Evolutionary conservation across 176 grass and related monocot species (phyloP), one percentile per base, ranked within the genome.

Genomic region (Ensete glaucum): DNA sequence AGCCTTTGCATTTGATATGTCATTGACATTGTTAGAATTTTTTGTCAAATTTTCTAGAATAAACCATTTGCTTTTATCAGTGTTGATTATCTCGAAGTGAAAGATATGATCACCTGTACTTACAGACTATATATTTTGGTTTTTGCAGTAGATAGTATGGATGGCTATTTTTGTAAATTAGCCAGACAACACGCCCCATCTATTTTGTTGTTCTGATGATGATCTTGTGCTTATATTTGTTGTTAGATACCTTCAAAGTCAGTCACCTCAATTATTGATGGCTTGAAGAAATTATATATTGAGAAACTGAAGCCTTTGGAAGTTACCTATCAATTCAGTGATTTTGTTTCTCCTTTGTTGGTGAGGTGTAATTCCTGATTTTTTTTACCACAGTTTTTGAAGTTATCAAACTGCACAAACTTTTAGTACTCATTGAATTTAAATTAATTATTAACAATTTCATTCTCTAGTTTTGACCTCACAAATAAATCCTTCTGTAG

Each of bases 261-360:
- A 48, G 95, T 99, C 65, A 99, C 91, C 82, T 94, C 95, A 79
- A 88, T 99, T n/a, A 78, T 91, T 15, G 96, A 99, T 77, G 96
- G 96, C 11, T 82, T 99, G 79, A 99, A 99, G 84, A 89, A 79
- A 80, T 70, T 99, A 13, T 99, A 99, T 68, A 82, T 94, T 2
- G 90, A 99, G 83, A 99, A 95, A 79, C 69, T 99, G 73, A 99
- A 99, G 84, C 91, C 96, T 79, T 91, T 99, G 82, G 96, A 99
- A 82, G 91, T 94, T 88, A 76, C 96, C 69, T 99, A 99, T 59
- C 85, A 86, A 73, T 99, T 99, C 88, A 89, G 91, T 52, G 96
- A 91, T 94, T 99, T 99, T 73, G 91, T 89, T 57, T 95, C 96
- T 63, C 90, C 91, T 14, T 87, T 91, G 29, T 76, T 99, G 91